phyloP scores from a whole-genome alignment of 164 flowering plant species.

The Vitis rotundifolia region DNA sequence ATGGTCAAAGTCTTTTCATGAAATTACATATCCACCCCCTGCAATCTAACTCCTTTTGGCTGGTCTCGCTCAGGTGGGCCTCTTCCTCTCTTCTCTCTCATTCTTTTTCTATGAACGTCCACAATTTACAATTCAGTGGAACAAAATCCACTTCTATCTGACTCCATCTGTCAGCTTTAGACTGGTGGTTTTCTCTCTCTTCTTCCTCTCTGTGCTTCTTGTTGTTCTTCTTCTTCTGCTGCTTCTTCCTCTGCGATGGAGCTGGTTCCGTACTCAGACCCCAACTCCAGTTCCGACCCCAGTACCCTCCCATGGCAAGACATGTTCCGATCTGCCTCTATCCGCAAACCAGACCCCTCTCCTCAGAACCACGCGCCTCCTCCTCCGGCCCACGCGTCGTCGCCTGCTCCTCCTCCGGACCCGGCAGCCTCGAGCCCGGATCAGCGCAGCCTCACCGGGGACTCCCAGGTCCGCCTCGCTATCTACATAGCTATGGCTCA shows the following conservation, averaged over 20 bases:
- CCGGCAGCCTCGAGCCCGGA: constrained; percentile 1
- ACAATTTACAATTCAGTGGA: not conserved
- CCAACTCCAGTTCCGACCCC: constrained; percentile 23
- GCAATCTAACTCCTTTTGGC: no score
- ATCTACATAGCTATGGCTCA: constrained; percentile 98
- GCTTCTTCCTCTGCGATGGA: constrained; percentile 39
- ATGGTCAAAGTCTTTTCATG: no score
- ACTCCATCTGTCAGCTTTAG: constrained; percentile 4
- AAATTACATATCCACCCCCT: no score
- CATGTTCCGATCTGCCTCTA: constrained; percentile 89
- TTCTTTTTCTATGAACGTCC: not conserved
- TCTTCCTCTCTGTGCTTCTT: not conserved
- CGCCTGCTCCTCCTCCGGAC: constrained; percentile 15
- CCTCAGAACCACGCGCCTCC: constrained; percentile 23
- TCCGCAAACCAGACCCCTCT: constrained; percentile 48
- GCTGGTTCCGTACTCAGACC: constrained; percentile 60
- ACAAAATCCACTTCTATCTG: not conserved
- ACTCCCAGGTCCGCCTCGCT: constrained; percentile 82
- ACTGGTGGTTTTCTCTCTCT: constrained; percentile 1
- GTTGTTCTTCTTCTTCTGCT: no score
- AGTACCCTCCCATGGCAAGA: constrained; percentile 75
- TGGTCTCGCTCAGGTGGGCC: no score
- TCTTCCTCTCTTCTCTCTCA: not conserved
- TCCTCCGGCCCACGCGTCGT: constrained; percentile 15
- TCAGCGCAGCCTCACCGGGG: constrained; percentile 31